Base-by-base conservation (phyloP, 768 basidiomycete genomes). In the Phanerodontia chrysosporium region DNA sequence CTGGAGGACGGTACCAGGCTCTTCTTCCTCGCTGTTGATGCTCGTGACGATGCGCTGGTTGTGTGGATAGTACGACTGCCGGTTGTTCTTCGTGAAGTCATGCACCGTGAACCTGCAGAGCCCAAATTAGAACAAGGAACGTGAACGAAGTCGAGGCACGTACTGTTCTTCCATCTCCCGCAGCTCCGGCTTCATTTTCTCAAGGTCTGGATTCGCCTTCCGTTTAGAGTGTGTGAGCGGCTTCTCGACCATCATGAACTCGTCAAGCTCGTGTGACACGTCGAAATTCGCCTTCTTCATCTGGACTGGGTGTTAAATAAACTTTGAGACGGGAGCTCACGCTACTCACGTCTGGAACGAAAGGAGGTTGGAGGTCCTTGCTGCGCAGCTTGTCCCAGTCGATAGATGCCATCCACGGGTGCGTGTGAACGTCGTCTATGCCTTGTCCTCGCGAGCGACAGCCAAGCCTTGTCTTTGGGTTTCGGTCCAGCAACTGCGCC, bases 201-300 rank as follows among this genome's bases (percentile, higher is more conserved):
- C 90, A 12, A 91, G 70, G 74, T 97, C 92, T 30, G 84, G 86
- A 69, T 95, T 95, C 29, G 84, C 86, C 69, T 96, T 98, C 35
- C 97, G 87, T 73, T 94, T 97, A 46, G 90, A 80, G 62, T 95
- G 94, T 57, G 93, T 97, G 57, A 98, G 76, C n/a, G 96, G 96
- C 71, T 98, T 98, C 75, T 98, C 96, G 54, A 95, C 95, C 82
- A 98, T 84, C 68, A 99, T 73, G 67, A 98, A 90, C 72, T 99
- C 97, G 70, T 99, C 95, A 10, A 99, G 83, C 76, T 98, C 97
- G 68, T 98, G 95, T 35, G 93, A 86, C 36, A 97, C 89, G 69
- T 99, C 96, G 72, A 98, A 99, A 72, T 99, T 98, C n/a, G 95
- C 92, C 73, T 89, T 89, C 71, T 95, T 95, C 73, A 89, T 85